Evolutionary conservation across 768 basidiomycete species (phyloP).

Genomic region (Inosperma sp.): DNA sequence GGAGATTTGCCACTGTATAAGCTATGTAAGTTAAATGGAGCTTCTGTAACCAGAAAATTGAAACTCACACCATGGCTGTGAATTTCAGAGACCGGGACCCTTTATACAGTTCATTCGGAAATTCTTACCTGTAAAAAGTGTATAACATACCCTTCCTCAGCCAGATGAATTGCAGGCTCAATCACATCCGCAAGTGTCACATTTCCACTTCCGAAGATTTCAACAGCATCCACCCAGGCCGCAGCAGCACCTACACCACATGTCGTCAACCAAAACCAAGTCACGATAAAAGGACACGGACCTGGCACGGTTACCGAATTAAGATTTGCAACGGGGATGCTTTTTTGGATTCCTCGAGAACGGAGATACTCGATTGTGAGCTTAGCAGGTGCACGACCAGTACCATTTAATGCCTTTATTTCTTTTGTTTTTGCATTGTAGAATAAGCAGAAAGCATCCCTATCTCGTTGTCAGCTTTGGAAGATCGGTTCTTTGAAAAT

Average conservation of each 20-base stretch:
- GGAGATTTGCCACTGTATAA: constrained; percentile 48
- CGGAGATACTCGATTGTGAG: constrained; percentile 71
- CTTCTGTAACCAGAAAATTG: too few relatives aligned
- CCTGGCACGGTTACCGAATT: constrained; percentile 93
- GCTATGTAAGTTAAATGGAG: background rate
- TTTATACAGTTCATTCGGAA: constrained; percentile 22
- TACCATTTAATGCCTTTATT: constrained; percentile 89
- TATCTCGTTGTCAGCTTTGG: too few relatives aligned
- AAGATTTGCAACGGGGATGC: constrained; percentile 75
- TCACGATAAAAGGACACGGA: constrained; percentile 9
- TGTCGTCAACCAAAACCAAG: background rate
- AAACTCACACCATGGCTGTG: constrained; percentile 50
- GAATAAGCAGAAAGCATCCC: constrained; percentile 91
- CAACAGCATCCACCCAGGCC: constrained; percentile 90
- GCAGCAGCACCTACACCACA: constrained; percentile 71
- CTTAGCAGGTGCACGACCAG: constrained; percentile 79
- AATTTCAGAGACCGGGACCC: constrained; percentile 85
- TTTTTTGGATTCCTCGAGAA: constrained; percentile 60
- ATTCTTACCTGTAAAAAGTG: constrained; percentile 1
- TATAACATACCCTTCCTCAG: constrained; percentile 76
- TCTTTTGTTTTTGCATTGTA: constrained; percentile 78
- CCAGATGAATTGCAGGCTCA: constrained; percentile 84
- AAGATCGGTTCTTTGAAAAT: too few relatives aligned
- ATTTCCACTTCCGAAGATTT: constrained; percentile 75
- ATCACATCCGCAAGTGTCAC: constrained; percentile 63